Evolutionary conservation across 345 rosid genomes (phyloP), one percentile per base, ranked within the genome.

Genomic region (Pugionium dolabratum): DNA sequence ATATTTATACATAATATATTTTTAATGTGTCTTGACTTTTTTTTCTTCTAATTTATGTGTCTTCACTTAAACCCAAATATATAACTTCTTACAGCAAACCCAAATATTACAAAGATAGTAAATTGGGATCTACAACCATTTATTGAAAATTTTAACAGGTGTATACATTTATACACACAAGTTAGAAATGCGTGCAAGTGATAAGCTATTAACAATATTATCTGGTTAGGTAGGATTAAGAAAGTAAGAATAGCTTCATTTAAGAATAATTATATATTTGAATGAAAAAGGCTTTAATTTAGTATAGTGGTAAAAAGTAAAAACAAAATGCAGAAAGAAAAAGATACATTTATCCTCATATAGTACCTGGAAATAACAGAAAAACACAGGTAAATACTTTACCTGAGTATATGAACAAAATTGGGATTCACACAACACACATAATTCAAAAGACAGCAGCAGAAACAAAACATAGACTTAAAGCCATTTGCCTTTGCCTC

Each of bases 361-460:
- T 67, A 61, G 77, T 61, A 74, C 69, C 77, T 67, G 69, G 77
- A 67, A 74, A 67, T 74, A 74, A 74, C 77, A 67, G 73, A 46
- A 59, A 67, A 74, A 59, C 62, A 60, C 35, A 61, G 7, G 45
- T 47, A 60, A 73, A 69, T 74, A 74, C 77, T 67, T 74, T 32
- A 46, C 59, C 67, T 53, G 56, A 56, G 59, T 31, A 45, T 47
- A 51, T 59, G 61, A 60, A 45, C 41, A 45, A 62, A 62, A 62
- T 42, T 53, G 11, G 54, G 39, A 62, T n/a, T 45, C 3, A 43
- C 29, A 51, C 31, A 35, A 61, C 46, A 62, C 58, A 71, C 64
- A 53, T 4, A 47, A 18, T 18, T 18, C 0, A 48, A 57, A 7
- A 60, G 60, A 58, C 52, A 52, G 31, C 66, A 52, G 44, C 45